Percentiles rank a stretch among this genome's conserved stretches.
Conservation (phyloP, 805 yeast genomes). For the Cyberlindnera mycetangii region DNA sequence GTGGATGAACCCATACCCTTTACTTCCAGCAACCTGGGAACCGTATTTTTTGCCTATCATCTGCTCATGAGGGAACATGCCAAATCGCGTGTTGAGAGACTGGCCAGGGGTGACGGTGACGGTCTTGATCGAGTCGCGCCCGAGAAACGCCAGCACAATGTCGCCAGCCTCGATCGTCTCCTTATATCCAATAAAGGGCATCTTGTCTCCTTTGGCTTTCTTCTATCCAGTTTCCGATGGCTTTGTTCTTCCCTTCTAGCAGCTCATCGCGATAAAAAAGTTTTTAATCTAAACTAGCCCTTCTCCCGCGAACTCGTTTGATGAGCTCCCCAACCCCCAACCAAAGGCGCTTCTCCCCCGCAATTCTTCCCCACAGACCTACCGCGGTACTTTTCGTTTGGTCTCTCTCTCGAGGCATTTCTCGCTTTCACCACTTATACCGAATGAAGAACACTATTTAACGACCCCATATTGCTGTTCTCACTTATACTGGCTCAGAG, state of each 20-base stretch:
- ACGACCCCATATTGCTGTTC: background rate
- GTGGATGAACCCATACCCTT: constrained; percentile 83
- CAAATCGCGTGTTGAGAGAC: constrained; percentile 79
- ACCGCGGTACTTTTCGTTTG: background rate
- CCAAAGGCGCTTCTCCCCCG: background rate
- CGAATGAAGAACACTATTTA: background rate
- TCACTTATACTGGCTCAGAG: too few relatives aligned
- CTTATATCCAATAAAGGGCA: constrained; percentile 49
- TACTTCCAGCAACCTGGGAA: constrained; percentile 72
- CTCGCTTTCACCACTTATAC: background rate
- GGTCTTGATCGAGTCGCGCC: constrained; percentile 78
- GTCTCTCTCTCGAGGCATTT: background rate
- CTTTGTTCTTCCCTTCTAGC: too few relatives aligned
- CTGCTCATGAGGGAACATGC: constrained; percentile 77
- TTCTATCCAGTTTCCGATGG: background rate
- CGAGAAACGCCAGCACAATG: constrained; percentile 79
- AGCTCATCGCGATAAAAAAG: constrained; percentile 7
- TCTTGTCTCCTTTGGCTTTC: background rate
- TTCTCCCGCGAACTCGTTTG: constrained; percentile 7
- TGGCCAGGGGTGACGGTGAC: constrained; percentile 57
- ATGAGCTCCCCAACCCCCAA: background rate
- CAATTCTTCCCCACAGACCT: background rate
- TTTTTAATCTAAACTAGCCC: too few relatives aligned
- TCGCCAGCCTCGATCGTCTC: constrained; percentile 80
- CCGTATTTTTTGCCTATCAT: constrained; percentile 87